Evolutionary conservation across 148 eudicot genomes (phyloP).

Genomic region (Vaccinium vitisidaea): DNA sequence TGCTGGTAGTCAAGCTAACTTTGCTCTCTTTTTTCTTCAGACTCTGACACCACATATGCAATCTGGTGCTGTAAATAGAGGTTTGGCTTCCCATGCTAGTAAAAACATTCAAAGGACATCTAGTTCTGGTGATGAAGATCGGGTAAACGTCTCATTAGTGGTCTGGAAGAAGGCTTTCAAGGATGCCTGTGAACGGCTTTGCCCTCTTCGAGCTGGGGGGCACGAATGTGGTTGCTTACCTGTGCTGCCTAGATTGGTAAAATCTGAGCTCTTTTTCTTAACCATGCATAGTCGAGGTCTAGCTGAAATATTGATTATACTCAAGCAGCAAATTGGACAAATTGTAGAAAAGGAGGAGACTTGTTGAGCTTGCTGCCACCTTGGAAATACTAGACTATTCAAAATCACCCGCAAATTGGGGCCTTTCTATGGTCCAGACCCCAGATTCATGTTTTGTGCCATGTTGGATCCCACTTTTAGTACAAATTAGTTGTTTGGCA

Average conservation of each 20-base stretch:
- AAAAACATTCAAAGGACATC: conserved; percentile 47
- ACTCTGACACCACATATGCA: conserved; percentile 81
- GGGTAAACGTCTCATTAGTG: conserved; percentile 58
- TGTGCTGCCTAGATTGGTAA: conserved; percentile 70
- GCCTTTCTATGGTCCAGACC: background rate
- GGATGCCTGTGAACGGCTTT: conserved; percentile 79
- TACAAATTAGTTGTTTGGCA: background rate
- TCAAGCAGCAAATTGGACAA: background rate
- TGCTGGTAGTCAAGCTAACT: background rate
- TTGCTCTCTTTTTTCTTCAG: conserved; percentile 31
- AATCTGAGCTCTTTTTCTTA: background rate
- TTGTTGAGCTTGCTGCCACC: background rate
- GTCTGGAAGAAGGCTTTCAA: conserved; percentile 93
- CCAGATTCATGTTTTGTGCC: background rate
- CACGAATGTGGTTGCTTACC: conserved; percentile 83
- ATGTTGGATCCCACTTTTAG: background rate
- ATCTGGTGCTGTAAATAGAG: conserved; percentile 58
- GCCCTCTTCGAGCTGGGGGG: conserved; percentile 77
- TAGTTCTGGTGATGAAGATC: conserved; percentile 55
- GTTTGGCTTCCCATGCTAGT: conserved; percentile 32
- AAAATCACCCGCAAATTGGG: background rate
- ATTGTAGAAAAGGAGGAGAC: background rate
- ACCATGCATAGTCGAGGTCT: background rate
- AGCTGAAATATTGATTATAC: background rate
- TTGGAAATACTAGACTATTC: background rate